Base-by-base conservation (phyloP, 139 green algal species). In the Marvania coccoides region DNA sequence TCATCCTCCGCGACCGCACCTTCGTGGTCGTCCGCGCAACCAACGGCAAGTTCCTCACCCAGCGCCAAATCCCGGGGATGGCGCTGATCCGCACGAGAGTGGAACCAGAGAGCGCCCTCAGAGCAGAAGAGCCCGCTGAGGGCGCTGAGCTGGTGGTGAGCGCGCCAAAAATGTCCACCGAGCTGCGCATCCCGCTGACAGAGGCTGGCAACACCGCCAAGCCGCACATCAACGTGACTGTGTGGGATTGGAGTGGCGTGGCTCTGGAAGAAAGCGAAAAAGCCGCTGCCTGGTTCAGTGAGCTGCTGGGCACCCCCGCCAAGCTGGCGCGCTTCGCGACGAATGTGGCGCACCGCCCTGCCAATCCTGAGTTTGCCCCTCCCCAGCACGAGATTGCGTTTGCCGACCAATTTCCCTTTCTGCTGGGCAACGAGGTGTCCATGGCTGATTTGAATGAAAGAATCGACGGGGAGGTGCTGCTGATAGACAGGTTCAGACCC, bases 401-500 rank as follows among this genome's bases (percentile, higher is more conserved):
- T 67, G 39, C 76, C 9, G 85, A 91, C 47, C 81, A 79, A 24
- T 91, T 73, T 70, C 85, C 85, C 8, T 76, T 81, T 58, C 66
- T 91, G 39, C 36, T 91, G 26, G 69, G 38, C n/a, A 71, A 23
- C 1, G 65, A 86, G 74, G 82, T 66, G 64, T 83, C 71, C 2
- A 69, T 91, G 13, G 55, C 46, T 0, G 68, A 76, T 13, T 66
- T 92, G 29, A 91, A 92, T 35, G 28, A 6, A 55, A 46, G 24
- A 47, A 14, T 39, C 31, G 47, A 63, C 13, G 63, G 87, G 30
- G 48, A 60, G 34, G 53, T 60, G 15, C 59, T 92, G 48, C 68
- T 72, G 23, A 94, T 93, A 64, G 78, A 88, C 57, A 79, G 87
- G 28, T 93, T 93, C 73, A 46, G 87, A 2, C 79, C 87, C 24